Evolutionary conservation across 306 rosid genomes (phyloP).

Genomic region (Fagus crenata): DNA sequence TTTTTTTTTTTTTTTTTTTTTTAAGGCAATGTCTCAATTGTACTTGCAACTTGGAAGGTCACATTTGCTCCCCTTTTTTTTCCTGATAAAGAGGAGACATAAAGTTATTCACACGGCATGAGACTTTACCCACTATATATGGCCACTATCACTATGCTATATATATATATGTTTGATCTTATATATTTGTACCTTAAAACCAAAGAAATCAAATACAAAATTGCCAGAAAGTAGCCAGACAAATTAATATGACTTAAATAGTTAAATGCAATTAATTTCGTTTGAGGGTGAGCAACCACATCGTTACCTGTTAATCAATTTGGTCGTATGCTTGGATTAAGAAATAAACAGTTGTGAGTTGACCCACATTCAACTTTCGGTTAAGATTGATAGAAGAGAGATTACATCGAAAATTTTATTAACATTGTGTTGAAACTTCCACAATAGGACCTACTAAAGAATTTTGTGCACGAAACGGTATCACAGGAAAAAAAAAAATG

Average conservation of each 20-base stretch:
- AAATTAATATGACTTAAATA: no score
- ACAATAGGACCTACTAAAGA: neutral
- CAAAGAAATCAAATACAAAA: no score
- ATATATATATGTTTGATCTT: neutral
- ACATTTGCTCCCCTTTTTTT: slow-evolving; percentile 2
- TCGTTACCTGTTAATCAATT: no score
- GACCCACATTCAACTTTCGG: slow-evolving; percentile 4
- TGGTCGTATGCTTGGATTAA: no score
- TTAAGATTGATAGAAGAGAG: slow-evolving; percentile 18
- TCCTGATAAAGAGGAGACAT: slow-evolving; percentile 20
- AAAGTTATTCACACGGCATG: slow-evolving; percentile 1
- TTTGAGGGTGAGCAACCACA: no score
- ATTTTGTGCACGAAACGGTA: neutral
- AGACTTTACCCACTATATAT: neutral
- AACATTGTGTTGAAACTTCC: slow-evolving; percentile 17
- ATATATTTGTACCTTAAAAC: no score
- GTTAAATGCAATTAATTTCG: no score
- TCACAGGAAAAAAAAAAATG: neutral
- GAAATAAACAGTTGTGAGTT: no score
- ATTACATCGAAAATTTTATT: slow-evolving; percentile 35
- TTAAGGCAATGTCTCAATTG: slow-evolving; percentile 30
- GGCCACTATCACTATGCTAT: neutral
- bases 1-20: neutral
- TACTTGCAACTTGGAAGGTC: slow-evolving; percentile 28
- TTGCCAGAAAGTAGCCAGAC: no score